Conservation (phyloP, 169 alveolate genomes). For the Sarcocystis neurona region DNA sequence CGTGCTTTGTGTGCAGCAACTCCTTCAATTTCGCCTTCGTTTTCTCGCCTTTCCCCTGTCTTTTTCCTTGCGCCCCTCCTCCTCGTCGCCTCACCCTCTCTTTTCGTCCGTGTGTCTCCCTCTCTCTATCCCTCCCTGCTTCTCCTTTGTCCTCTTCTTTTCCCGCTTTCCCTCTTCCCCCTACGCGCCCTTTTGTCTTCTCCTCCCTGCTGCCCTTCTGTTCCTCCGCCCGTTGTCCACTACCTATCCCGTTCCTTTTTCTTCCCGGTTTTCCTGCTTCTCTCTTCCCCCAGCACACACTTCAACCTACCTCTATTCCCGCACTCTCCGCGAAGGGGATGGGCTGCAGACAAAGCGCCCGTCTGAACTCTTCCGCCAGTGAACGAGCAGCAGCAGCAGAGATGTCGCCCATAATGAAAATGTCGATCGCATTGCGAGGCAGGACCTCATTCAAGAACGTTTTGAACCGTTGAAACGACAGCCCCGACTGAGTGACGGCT, state of each 20-base stretch:
- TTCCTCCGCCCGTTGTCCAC: too few species aligned
- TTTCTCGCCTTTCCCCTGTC: too few species aligned
- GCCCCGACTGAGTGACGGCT: not conserved
- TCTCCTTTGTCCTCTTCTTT: not conserved
- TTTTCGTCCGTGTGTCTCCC: not conserved
- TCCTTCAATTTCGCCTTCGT: too few species aligned
- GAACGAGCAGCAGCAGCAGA: slow-evolving; percentile 1
- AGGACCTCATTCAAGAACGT: not conserved
- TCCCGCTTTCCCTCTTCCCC: not conserved
- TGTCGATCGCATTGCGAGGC: slow-evolving; percentile 37
- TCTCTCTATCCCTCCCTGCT: not conserved
- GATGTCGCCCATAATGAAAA: slow-evolving; percentile 65
- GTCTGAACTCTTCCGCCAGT: slow-evolving; percentile 42
- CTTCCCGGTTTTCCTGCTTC: not conserved
- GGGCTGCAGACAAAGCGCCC: not conserved
- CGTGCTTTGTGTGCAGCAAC: too few species aligned
- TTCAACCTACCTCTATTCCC: slow-evolving; percentile 47
- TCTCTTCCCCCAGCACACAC: not conserved
- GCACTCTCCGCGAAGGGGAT: slow-evolving; percentile 44
- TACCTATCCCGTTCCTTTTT: too few species aligned
- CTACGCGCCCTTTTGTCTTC: not conserved
- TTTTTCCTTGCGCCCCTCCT: too few species aligned
- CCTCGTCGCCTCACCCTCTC: not conserved
- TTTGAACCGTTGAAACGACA: not conserved
- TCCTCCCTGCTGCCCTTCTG: too few species aligned